Conservation (phyloP, 2,329 filamentous ascomycete species). For the Botrytis squamosa region DNA sequence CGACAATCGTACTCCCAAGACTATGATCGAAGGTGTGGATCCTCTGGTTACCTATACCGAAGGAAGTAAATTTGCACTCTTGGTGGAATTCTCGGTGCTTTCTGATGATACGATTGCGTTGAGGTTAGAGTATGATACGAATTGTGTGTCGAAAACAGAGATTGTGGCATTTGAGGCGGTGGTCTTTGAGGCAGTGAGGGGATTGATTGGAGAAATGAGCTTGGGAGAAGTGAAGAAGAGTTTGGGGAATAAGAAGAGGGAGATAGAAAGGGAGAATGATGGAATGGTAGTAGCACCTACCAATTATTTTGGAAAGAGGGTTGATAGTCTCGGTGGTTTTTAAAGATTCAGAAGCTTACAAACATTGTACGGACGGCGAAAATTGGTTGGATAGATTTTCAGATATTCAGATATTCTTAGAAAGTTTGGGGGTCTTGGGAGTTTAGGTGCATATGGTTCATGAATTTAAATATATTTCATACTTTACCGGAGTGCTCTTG, state of each 20-base stretch:
- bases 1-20: conserved; percentile 16
- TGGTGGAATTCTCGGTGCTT: not conserved
- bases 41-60: conserved; percentile 11
- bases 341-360: not conserved
- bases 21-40: not conserved
- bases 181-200: not conserved
- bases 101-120: not conserved
- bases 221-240: not conserved
- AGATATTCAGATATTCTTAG: not conserved
- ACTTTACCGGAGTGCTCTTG: too few species aligned
- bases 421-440: not conserved
- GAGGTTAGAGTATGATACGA: conserved; percentile 9
- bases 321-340: not conserved
- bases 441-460: not conserved
- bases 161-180: not conserved
- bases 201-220: not conserved
- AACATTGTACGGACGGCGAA: not conserved
- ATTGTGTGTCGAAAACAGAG: not conserved
- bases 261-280: not conserved
- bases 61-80: conserved; percentile 11
- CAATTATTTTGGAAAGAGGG: conserved; percentile 7
- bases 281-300: not conserved
- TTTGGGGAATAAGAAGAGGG: not conserved
- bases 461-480: not conserved
- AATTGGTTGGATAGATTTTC: not conserved